Evolutionary conservation across 495 filamentous ascomycete species (phyloP), one percentile per base, ranked within the genome.

Genomic region (Geopyxis carbonaria): DNA sequence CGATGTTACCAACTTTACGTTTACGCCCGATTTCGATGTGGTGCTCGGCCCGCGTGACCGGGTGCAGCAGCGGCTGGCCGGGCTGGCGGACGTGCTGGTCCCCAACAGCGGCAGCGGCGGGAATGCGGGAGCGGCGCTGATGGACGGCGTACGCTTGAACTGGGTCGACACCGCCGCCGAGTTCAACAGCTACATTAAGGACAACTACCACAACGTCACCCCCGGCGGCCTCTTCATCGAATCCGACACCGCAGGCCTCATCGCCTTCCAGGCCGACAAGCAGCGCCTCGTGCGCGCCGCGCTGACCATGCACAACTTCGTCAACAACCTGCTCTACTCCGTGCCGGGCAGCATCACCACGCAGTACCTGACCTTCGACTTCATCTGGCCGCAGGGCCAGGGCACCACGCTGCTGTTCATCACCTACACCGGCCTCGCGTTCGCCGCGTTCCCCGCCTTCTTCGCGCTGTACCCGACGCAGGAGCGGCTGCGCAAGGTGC

Each of bases 401-500:
- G 81, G 78, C 6, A 64, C 82, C 29, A 74, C 73, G n/a, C 61
- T 93, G 16, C 78, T 89, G 56, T 63, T 91, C 11, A 61, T 86
- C 19, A 65, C 76, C 8, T 93, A 93, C 55, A 73, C 84, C 47
- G 73, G 78, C 19, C 64, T 92, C 2, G 78, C 72, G 11, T 72
- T 86, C 63, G 64, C 68, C 13, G 73, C 72, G 0, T 89, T 74
- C 53, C 84, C 84, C 4, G 80, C 73, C 19, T 82, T 93, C 61
- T 91, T 89, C 48, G 73, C 77, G 1, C 65, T 93, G 13, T 93
- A 93, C 58, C 80, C 80, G 18, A 89, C 80, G 2, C 55, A 78
- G 3, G 84, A 93, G 56, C 67, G 84, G 8, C 62, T 81, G 8
- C 59, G 75, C 6, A 76, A 82, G 38, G 78, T 93, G 22, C 66